Conservation (phyloP, 805 yeast genomes). For the Wickerhamiella kazuoi region DNA sequence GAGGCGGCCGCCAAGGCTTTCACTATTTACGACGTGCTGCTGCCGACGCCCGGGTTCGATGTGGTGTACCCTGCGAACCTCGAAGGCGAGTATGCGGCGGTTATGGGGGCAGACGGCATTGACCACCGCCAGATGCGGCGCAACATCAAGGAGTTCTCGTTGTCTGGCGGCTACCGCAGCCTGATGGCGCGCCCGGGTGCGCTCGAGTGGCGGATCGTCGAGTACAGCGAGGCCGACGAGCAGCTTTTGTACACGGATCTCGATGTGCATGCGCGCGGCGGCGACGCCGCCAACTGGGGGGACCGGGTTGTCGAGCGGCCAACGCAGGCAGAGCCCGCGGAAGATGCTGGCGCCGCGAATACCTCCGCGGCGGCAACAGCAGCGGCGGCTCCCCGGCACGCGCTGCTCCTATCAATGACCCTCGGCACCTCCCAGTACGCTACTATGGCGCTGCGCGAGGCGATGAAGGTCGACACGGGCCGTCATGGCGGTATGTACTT, state of each 20-base stretch:
- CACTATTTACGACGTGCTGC: conserved; percentile 64
- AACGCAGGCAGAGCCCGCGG: background rate
- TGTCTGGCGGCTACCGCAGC: conserved; percentile 77
- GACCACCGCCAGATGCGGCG: conserved; percentile 77
- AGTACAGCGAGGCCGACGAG: conserved; percentile 46
- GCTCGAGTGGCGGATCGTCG: conserved; percentile 42
- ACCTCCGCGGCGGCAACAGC: background rate
- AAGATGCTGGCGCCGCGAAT: background rate
- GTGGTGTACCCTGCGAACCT: conserved; percentile 65
- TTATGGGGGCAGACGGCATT: conserved; percentile 62
- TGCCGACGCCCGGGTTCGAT: conserved; percentile 96
- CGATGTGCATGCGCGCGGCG: conserved; percentile 27
- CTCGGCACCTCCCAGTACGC: conserved; percentile 84
- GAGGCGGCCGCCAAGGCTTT: conserved; percentile 44
- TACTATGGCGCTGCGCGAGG: conserved; percentile 90
- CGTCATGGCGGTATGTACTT: conserved; percentile 14
- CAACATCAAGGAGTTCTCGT: conserved; percentile 70
- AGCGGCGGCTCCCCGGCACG: conserved; percentile 26
- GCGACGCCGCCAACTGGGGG: conserved; percentile 7
- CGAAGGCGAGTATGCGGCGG: conserved; percentile 43
- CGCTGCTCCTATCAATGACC: conserved; percentile 58
- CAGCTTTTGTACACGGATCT: conserved; percentile 68
- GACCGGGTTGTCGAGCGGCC: background rate
- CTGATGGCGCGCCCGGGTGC: conserved; percentile 48
- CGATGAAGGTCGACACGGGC: conserved; percentile 35